Evolutionary conservation across 2,329 filamentous ascomycete genomes (phyloP), one percentile per base, ranked within the genome.

Genomic region (Botrytis aclada): DNA sequence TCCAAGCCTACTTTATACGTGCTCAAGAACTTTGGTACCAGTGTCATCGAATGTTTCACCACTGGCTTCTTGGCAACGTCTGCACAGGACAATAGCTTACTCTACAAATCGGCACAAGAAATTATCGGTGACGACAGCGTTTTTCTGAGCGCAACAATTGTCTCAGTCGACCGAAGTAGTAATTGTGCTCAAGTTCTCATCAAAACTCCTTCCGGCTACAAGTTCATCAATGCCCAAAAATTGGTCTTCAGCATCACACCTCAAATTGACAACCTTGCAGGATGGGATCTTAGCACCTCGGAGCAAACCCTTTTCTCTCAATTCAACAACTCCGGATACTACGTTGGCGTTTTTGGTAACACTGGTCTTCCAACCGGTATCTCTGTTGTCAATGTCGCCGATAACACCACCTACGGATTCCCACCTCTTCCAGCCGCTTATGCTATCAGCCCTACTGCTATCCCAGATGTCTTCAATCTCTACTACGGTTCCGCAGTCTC

Each of bases 1-100:
- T 80, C 81, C 5, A 75, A 81, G 18, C 81, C 83, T n/a, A 84
- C 84, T 0, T 72, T 88, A 10, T 85, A 85, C 75, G 81, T 86
- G 22, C 81, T 87, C 74, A 84, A 85, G 74, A 79, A 79, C 4
- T 83, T 83, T 66, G 81, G 81, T 8, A 22, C 61, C 2, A 72
- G 71, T 32, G 69, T 77, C 25, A 65, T 79, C 10, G 56, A 69
- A 12, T 61, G 39, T 20, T 41, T 76, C n/a, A 60, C 69, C 61
- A 63, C 56, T 6, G 75, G 75, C 1, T 77, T 74, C 56, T 54
- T 78, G 22, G 70, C 64, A n/a, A 74, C 74, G 2, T 54, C 67
- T 39, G 32, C 45, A 43, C 54, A 73, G 1, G 70, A 77, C 39
- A 77, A 76, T 41, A 73, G 71, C 62, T 43, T 76, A 10, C 60